Evolutionary conservation across 805 yeast genomes (phyloP).

Genomic region (Sugiyamaella qingdaonensis): DNA sequence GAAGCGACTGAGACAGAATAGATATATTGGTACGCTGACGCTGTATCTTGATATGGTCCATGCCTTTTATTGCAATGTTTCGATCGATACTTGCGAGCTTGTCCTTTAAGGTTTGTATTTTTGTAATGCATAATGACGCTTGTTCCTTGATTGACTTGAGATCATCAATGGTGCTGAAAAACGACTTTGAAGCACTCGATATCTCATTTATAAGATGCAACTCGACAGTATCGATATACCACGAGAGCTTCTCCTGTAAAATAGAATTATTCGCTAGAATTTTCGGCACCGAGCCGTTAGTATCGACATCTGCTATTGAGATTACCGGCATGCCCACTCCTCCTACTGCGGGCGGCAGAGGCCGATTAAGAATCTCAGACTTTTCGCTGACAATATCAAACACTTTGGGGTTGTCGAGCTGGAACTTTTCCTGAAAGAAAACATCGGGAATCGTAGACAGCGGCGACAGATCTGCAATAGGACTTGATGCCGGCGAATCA

Average conservation of each 20-base stretch:
- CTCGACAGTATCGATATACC: slow-evolving; percentile 82
- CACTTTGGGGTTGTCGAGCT: slow-evolving; percentile 82
- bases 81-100: slow-evolving; percentile 46
- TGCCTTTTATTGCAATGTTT: slow-evolving; percentile 48
- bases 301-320: slow-evolving; percentile 26
- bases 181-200: slow-evolving; percentile 76
- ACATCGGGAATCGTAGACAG: slow-evolving; percentile 59
- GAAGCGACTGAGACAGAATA: slow-evolving; percentile 55
- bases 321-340: slow-evolving; percentile 1
- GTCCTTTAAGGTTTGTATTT: slow-evolving; percentile 43
- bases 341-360: slow-evolving; percentile 13
- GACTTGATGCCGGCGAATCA: slow-evolving; percentile 1
- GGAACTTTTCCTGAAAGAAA: slow-evolving; percentile 63
- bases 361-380: slow-evolving; percentile 37
- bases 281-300: slow-evolving; percentile 30
- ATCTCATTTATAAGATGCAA: slow-evolving; percentile 75
- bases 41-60: slow-evolving; percentile 46
- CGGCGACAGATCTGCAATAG: slow-evolving; percentile 21
- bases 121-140: slow-evolving; percentile 47
- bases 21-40: slow-evolving; percentile 56
- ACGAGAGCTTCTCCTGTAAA: slow-evolving; percentile 73
- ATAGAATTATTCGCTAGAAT: slow-evolving; percentile 48
- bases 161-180: slow-evolving; percentile 80
- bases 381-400: slow-evolving; percentile 71
- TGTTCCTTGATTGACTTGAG: slow-evolving; percentile 53